Percentiles rank a stretch among this genome's conserved stretches.
Conservation (phyloP, 2,329 filamentous ascomycete species). For the Penicillium sumatraense region DNA sequence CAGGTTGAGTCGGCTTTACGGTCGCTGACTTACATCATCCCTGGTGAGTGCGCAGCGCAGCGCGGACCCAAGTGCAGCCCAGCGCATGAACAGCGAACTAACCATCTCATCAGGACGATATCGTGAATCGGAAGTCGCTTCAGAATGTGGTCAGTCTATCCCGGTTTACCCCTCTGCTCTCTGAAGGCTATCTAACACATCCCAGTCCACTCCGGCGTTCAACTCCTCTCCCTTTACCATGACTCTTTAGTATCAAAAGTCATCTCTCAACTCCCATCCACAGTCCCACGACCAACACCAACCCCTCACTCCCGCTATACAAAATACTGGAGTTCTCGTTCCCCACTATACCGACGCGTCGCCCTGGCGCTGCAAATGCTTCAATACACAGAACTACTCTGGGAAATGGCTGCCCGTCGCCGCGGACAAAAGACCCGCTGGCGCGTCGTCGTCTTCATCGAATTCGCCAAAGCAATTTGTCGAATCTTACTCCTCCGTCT, state of each 20-base stretch:
- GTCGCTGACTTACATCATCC: slow-evolving; percentile 94
- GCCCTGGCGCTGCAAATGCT: slow-evolving; percentile 86
- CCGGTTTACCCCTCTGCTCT: slow-evolving; percentile 1
- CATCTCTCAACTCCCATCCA: slow-evolving; percentile 59
- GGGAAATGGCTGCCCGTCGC: slow-evolving; percentile 94
- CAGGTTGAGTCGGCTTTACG: slow-evolving; percentile 93
- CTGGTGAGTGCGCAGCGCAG: slow-evolving; percentile 54
- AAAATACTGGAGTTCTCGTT: slow-evolving; percentile 65
- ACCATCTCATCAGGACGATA: slow-evolving; percentile 47
- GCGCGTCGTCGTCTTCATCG: slow-evolving; percentile 83
- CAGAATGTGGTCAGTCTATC: slow-evolving; percentile 70
- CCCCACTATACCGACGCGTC: slow-evolving; percentile 75
- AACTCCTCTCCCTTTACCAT: slow-evolving; percentile 90
- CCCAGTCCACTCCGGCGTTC: slow-evolving; percentile 79
- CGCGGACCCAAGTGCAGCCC: too few relatives aligned
- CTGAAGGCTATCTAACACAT: slow-evolving; percentile 27
- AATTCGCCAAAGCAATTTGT: slow-evolving; percentile 84
- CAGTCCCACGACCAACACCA: slow-evolving; percentile 54
- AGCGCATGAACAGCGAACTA: too few relatives aligned
- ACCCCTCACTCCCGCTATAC: slow-evolving; percentile 68
- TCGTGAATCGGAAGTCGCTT: slow-evolving; percentile 86
- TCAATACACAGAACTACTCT: slow-evolving; percentile 92
- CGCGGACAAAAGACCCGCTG: slow-evolving; percentile 79
- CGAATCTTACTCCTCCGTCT: slow-evolving; percentile 78
- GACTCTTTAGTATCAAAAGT: slow-evolving; percentile 78